Base-by-base conservation (phyloP, 2,329 filamentous ascomycete genomes). In the Westerdykella ornata region DNA sequence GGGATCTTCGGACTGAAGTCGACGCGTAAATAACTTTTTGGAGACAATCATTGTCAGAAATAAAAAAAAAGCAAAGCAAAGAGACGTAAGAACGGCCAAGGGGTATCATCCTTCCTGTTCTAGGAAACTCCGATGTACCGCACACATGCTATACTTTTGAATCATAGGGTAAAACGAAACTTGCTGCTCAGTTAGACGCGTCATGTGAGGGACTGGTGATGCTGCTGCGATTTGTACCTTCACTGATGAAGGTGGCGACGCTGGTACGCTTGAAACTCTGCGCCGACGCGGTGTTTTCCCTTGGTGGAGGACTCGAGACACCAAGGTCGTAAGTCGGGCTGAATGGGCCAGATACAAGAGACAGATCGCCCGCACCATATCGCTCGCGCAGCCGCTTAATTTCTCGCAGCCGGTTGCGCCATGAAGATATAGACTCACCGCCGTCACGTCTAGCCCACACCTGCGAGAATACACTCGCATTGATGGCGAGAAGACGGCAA, bases 401-500 rank as follows among this genome's bases (percentile, higher is more conserved):
- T 62, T 90, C 85, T 37, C 85, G 80, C 11, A 97, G 76, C 37
- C 92, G 81, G 54, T 84, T 86, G 44, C 88, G 81, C 92, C 92
- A 97, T 7, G 87, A 86, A 9, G 88, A 92, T 20, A 92, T 76
- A 57, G 94, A 82, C 62, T 94, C 88, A 42, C 84, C 84, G 5
- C 82, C 84, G 48, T 84, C 78, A 35, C 81, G 76, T 56, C 80
- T 81, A 35, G 80, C 78, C 88, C 90, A 96, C n/a, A 96, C 89
- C 34, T 84, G 77, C 2, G 85, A 88, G 64, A 97, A 96, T 7
- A 97, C 87, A 12, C 87, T 94, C 0, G 92, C 89, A 59, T 96
- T 97, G 47, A 98, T 77, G 1, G 90, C 88, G 14, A 97, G 73
- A 35, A 95, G 81, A 29, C 92, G 82, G 39, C 96, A 85, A 60